Evolutionary conservation across 179 eudicot species (phyloP).

Genomic region (Corrigiola litoralis): DNA sequence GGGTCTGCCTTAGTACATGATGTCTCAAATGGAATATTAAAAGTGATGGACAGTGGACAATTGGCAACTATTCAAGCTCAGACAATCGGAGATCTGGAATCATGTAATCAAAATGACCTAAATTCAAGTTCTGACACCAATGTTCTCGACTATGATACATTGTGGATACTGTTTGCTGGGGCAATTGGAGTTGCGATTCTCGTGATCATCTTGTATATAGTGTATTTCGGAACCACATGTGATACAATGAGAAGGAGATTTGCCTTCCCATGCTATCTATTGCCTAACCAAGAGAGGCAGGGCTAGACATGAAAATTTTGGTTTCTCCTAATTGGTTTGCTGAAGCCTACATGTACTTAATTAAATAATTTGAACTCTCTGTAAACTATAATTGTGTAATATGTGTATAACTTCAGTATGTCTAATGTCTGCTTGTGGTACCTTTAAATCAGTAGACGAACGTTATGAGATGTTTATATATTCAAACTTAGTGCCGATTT

Average conservation of each 20-base stretch:
- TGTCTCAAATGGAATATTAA: slow-evolving; percentile 25
- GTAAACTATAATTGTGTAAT: too few species aligned
- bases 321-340: too few species aligned
- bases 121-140: neutral
- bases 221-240: slow-evolving; percentile 16
- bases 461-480: too few species aligned
- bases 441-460: too few species aligned
- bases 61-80: slow-evolving; percentile 22
- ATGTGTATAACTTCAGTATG: too few species aligned
- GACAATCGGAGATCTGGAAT: slow-evolving; percentile 20
- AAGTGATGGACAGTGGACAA: slow-evolving; percentile 20
- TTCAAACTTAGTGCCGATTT: too few species aligned
- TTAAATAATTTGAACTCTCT: too few species aligned
- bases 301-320: neutral
- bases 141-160: slow-evolving; percentile 17
- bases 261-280: slow-evolving; percentile 19
- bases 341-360: too few species aligned
- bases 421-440: too few species aligned
- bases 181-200: slow-evolving; percentile 17
- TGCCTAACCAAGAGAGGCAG: slow-evolving; percentile 15
- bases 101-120: slow-evolving; percentile 12
- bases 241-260: slow-evolving; percentile 15
- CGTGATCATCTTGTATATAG: slow-evolving; percentile 20
- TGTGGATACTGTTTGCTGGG: slow-evolving; percentile 28
- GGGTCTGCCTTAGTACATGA: slow-evolving; percentile 17